Base-by-base conservation (phyloP, 129 eudicot species). In the Lactuca saligna region DNA sequence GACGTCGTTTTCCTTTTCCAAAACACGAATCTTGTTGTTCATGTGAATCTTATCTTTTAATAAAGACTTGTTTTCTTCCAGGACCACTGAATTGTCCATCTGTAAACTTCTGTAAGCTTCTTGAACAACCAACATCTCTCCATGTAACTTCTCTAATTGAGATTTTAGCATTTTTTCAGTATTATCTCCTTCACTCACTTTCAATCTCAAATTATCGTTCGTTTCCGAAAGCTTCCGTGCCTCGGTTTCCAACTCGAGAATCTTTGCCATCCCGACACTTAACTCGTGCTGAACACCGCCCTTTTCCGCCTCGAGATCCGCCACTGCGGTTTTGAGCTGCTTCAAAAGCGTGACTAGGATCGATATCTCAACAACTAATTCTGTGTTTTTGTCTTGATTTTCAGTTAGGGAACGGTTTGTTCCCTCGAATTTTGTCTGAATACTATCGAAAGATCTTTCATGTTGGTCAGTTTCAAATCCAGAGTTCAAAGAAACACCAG, bases 311-410 rank as follows among this genome's bases (percentile, higher is more conserved):
- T 75, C 87, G 50, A 87, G 81, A 70, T 77, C 73, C 6, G 55
- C 56, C 54, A 74, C 70, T 72, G 81, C 85, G 13, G 61, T 34
- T 73, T 68, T 81, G 14, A 93, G 66, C 63, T 93, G 90, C 74
- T 54, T 54, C 72, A 93, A 66, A 63, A 83, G 76, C 57, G 90
- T 44, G 49, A 81, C 66, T 48, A 93, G 77, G 79, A 87, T 81
- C 4, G 86, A 80, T 46, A 75, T 59, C 71, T 89, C 87, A 60
- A 93, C 66, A 39, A 65, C 68, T 72, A 67, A 68, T 71, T 68
- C 69, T 60, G 66, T 77, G 74, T 85, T 93, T 78, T 87, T 90
- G 35, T 87, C 90, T 69, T 80, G 82, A 7, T 79, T 79, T 64
- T 85, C 60, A 48, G n/a, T 63, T 14, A 89, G 79, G 44, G 88